Conservation (phyloP, 768 basidiomycete species). For the Leccinum uliginosum region DNA sequence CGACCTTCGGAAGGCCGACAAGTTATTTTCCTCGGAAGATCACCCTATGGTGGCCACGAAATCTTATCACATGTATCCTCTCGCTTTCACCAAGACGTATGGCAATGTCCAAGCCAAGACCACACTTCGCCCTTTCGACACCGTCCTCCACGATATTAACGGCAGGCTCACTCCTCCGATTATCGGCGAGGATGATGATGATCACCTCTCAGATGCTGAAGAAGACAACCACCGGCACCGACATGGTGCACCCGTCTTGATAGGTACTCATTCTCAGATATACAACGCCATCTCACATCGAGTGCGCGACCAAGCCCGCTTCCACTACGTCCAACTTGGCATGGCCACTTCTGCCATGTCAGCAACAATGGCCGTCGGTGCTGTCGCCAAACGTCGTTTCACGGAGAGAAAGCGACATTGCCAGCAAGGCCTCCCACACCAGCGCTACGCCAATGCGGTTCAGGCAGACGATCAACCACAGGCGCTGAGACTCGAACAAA, state of each 20-base stretch:
- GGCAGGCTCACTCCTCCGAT: not conserved
- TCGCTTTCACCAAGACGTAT: not conserved
- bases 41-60: not conserved
- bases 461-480: not conserved
- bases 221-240: too few species aligned
- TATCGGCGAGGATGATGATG: not conserved
- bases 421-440: not conserved
- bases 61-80: not conserved
- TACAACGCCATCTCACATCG: conserved; percentile 5
- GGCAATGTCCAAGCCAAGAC: not conserved
- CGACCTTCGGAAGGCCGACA: not conserved
- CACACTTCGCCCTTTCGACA: not conserved
- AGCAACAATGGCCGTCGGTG: not conserved
- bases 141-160: not conserved
- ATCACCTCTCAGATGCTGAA: not conserved
- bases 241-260: not conserved
- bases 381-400: not conserved
- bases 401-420: not conserved
- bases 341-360: not conserved
- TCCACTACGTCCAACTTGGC: conserved; percentile 6
- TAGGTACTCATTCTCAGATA: not conserved
- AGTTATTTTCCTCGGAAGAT: not conserved
- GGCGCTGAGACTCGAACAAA: conserved; percentile 1
- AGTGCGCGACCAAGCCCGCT: not conserved
- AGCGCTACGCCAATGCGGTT: not conserved